These are phyloP conservation scores for Cardamine chenopodiifolia DNA, from an alignment of 345 rosid genomes.

Conservation along the genomic window DNA sequence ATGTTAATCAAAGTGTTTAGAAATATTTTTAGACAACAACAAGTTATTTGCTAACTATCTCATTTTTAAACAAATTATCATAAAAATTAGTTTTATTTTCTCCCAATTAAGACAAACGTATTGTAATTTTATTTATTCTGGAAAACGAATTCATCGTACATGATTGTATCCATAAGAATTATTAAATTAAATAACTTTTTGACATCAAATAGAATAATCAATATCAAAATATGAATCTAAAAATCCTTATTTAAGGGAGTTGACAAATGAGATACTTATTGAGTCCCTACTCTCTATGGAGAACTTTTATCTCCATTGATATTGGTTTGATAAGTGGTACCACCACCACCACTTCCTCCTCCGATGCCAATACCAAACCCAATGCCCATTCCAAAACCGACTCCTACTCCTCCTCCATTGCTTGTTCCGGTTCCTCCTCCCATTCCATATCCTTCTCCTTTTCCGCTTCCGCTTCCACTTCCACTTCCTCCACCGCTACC, in stretches of 20 bases:
- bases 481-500: constrained; percentile 7
- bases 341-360: constrained; percentile 43
- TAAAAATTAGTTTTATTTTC: not conserved
- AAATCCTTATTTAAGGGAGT: constrained; percentile 9
- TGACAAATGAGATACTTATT: constrained; percentile 6
- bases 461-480: constrained; percentile 30
- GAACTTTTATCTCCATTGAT: constrained; percentile 22
- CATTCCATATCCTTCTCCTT: constrained; percentile 42
- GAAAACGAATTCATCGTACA: constrained; percentile 32
- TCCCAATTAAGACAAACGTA: not conserved
- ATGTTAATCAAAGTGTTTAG: no score
- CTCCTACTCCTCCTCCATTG: constrained; percentile 37
- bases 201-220: not conserved
- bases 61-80: no score
- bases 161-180: constrained; percentile 19
- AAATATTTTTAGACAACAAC: no score
- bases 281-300: constrained; percentile 16
- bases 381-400: constrained; percentile 44
- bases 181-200: not conserved
- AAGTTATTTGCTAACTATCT: no score
- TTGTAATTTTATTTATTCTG: not conserved
- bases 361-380: constrained; percentile 39
- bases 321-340: constrained; percentile 33
- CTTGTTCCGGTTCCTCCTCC: constrained; percentile 43
- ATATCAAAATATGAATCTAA: constrained; percentile 11